Evolutionary conservation across 2,329 filamentous ascomycete species (phyloP).

Genomic region (Chaetothyriales sp.): DNA sequence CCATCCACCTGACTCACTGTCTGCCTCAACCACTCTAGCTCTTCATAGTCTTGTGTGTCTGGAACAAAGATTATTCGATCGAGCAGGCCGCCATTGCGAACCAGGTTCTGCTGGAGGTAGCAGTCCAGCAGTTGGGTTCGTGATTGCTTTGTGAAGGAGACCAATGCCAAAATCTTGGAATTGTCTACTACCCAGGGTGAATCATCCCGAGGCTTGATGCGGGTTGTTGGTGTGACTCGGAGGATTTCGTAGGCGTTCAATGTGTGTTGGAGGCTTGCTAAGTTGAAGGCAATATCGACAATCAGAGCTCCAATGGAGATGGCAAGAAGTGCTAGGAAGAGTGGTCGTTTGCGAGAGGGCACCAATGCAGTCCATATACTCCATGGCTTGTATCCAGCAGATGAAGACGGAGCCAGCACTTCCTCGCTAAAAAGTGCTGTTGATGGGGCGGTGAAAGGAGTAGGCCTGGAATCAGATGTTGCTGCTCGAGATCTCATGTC

Average conservation of each 20-base stretch:
- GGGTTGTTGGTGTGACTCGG: background rate
- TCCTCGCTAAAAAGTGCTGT: background rate
- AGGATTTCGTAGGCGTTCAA: background rate
- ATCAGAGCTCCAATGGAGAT: background rate
- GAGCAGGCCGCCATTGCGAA: slow-evolving; percentile 26
- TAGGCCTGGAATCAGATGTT: background rate
- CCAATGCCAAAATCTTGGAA: background rate
- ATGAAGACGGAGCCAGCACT: background rate
- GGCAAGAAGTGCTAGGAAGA: background rate
- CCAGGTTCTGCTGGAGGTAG: slow-evolving; percentile 29
- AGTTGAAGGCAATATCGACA: background rate
- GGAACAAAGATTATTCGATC: slow-evolving; percentile 31
- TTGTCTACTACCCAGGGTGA: background rate
- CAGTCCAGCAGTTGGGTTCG: slow-evolving; percentile 25
- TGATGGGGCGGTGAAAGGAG: background rate
- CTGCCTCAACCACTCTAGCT: slow-evolving; percentile 24
- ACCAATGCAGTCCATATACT: background rate
- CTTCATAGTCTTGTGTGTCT: slow-evolving; percentile 22
- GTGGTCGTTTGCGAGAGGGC: background rate
- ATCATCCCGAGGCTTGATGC: background rate
- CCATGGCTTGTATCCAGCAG: background rate
- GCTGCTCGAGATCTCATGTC: background rate
- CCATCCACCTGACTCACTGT: slow-evolving; percentile 7
- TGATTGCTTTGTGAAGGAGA: background rate
- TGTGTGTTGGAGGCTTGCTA: background rate